phyloP scores from a whole-genome alignment of 2,329 filamentous ascomycete species.

The Aspergillus sp. region DNA sequence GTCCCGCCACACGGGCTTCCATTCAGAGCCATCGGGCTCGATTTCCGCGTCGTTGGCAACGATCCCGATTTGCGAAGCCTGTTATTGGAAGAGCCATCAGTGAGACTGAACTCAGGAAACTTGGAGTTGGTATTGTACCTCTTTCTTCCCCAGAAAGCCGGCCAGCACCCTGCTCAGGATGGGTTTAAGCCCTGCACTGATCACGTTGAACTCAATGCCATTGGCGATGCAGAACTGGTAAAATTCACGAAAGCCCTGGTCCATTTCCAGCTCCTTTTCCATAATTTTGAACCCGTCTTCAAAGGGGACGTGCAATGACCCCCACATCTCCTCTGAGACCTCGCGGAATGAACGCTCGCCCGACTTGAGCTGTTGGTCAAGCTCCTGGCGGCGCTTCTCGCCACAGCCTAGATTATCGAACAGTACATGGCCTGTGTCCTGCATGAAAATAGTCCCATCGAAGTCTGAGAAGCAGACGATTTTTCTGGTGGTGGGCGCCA shows the following conservation, averaged over 20 bases:
- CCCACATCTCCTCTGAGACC: conserved; percentile 72
- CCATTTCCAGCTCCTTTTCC: conserved; percentile 62
- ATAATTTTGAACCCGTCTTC: conserved; percentile 67
- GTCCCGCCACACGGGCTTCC: conserved; percentile 68
- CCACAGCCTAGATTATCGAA: conserved; percentile 67
- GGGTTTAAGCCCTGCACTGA: conserved; percentile 67
- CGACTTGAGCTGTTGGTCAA: conserved; percentile 64
- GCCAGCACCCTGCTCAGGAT: conserved; percentile 63
- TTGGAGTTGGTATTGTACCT: conserved; percentile 23
- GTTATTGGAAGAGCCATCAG: not conserved
- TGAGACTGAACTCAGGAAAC: not conserved
- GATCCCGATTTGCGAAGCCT: conserved; percentile 58
- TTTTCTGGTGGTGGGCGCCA: conserved; percentile 36
- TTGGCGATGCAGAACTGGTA: conserved; percentile 64
- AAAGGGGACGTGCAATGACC: conserved; percentile 64
- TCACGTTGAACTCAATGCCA: conserved; percentile 67
- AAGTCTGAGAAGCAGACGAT: conserved; percentile 59
- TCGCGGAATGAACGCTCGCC: conserved; percentile 68
- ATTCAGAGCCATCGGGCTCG: conserved; percentile 56
- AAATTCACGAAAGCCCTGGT: conserved; percentile 63
- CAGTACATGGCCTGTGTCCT: conserved; percentile 68
- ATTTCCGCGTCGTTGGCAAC: conserved; percentile 68
- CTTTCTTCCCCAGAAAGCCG: conserved; percentile 63
- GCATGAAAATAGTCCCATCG: conserved; percentile 71
- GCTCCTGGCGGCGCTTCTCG: conserved; percentile 52